phyloP scores from a whole-genome alignment of 768 basidiomycete species.

The Lentinula boryana region DNA sequence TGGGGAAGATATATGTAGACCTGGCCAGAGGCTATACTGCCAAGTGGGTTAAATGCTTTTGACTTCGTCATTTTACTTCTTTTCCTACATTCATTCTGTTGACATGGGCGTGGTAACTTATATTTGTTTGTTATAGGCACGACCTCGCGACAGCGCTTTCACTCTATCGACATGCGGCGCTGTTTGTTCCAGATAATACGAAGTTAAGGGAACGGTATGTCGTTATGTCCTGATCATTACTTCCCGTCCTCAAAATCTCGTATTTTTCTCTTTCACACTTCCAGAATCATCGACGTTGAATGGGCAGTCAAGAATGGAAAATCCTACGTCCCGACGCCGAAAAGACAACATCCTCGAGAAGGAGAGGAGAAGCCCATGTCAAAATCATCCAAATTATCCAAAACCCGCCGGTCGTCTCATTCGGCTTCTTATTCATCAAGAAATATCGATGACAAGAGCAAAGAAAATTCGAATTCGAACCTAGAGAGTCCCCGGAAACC shows the following conservation, averaged over 20 bases:
- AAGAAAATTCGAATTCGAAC: neutral
- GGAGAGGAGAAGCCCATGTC: slow-evolving; percentile 12
- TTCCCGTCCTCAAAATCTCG: slow-evolving; percentile 6
- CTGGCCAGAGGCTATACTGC: slow-evolving; percentile 77
- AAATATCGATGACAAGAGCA: neutral
- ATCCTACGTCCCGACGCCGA: slow-evolving; percentile 55
- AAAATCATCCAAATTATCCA: neutral
- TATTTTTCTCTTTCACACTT: slow-evolving; percentile 18
- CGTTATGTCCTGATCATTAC: slow-evolving; percentile 21
- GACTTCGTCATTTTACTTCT: neutral
- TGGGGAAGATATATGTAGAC: slow-evolving; percentile 78
- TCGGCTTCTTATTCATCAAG: neutral
- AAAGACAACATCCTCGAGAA: slow-evolving; percentile 27
- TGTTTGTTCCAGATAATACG: slow-evolving; percentile 80
- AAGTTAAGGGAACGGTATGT: slow-evolving; percentile 87
- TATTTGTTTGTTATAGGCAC: slow-evolving; percentile 38
- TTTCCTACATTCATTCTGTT: neutral
- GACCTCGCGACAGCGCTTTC: slow-evolving; percentile 76
- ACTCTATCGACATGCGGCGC: slow-evolving; percentile 75
- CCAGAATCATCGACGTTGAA: slow-evolving; percentile 78
- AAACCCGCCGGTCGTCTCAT: neutral
- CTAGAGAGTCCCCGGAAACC: neutral
- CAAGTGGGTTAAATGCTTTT: slow-evolving; percentile 42
- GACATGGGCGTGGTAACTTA: neutral
- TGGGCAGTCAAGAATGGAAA: slow-evolving; percentile 64